Conservation (phyloP, 148 eudicot species). For the Persicaria tinctoria region DNA sequence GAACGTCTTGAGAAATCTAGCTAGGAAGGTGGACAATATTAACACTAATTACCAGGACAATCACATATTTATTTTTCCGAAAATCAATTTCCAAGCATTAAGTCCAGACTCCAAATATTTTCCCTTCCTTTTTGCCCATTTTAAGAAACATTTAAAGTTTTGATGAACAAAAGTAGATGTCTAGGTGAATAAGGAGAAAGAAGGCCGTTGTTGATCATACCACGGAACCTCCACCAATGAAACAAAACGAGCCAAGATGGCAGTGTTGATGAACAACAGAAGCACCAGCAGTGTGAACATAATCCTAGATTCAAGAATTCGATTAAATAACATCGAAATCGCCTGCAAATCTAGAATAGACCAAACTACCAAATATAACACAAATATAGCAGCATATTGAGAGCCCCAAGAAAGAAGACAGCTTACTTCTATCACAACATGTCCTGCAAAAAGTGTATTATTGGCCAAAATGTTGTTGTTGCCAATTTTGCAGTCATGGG, state of each 20-base stretch:
- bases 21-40: neutral
- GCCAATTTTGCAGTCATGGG: slow-evolving; percentile 97
- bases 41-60: neutral
- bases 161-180: neutral
- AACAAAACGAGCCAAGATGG: slow-evolving; percentile 74
- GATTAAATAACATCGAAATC: neutral
- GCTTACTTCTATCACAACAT: slow-evolving; percentile 76
- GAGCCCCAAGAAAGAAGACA: neutral
- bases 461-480: slow-evolving; percentile 80
- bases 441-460: slow-evolving; percentile 81
- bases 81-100: neutral
- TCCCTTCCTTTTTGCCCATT: neutral
- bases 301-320: slow-evolving; percentile 42
- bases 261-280: slow-evolving; percentile 83
- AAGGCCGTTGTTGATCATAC: slow-evolving; percentile 28
- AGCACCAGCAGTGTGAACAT: slow-evolving; percentile 84
- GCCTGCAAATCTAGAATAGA: neutral
- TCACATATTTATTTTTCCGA: neutral
- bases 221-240: slow-evolving; percentile 97
- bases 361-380: neutral
- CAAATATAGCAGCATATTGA: neutral
- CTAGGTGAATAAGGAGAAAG: neutral
- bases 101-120: neutral
- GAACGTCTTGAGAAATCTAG: slow-evolving; percentile 94
- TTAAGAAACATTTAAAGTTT: neutral